Percentiles rank a stretch among this genome's conserved stretches.
Conservation (phyloP, 441 rosid genomes). For the Adansonia madagascariensis region DNA sequence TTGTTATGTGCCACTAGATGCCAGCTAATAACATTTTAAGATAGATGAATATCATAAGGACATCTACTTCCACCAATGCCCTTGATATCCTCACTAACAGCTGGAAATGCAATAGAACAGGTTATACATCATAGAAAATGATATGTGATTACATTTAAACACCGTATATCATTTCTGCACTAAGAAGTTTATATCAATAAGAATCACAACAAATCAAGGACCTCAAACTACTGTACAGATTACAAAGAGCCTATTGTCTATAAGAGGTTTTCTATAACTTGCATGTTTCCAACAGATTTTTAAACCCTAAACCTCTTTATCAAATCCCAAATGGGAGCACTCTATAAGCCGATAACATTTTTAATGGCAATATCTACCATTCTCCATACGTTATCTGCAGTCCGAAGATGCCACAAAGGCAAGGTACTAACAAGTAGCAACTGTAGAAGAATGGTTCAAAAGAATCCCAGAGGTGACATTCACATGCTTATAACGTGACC, state of each 20-base stretch:
- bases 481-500: background rate
- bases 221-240: background rate
- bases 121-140: background rate
- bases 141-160: background rate
- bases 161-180: background rate
- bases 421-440: background rate
- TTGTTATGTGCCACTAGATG: conserved; percentile 1
- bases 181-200: background rate
- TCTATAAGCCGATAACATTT: background rate
- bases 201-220: background rate
- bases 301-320: background rate
- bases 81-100: conserved; percentile 3
- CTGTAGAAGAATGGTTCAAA: background rate
- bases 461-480: background rate
- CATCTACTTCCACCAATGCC: background rate
- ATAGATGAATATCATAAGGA: background rate
- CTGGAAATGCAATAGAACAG: background rate
- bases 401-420: background rate
- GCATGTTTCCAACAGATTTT: background rate
- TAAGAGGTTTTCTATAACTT: background rate
- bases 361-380: background rate
- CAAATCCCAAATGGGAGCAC: background rate
- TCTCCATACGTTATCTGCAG: background rate
- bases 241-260: background rate
- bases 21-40: background rate